Percentiles rank a stretch among this genome's conserved stretches.
Conservation (phyloP, 2,329 filamentous ascomycete genomes). For the Blastomyces emzantsi region DNA sequence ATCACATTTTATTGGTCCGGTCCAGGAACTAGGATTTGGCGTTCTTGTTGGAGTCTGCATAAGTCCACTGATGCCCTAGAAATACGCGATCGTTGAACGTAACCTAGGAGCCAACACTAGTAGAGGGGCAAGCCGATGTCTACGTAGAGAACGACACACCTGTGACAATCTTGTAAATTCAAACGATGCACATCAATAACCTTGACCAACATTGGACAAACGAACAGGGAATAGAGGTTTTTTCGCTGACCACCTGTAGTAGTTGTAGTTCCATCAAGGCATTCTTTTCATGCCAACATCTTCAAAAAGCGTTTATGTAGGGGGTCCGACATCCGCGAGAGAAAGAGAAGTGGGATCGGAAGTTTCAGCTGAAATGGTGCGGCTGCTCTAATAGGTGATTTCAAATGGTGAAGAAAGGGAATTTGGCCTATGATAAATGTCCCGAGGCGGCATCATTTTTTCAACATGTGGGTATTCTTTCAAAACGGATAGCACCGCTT, state of each 20-base stretch:
- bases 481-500: not conserved
- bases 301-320: too few species aligned
- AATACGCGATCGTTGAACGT: not conserved
- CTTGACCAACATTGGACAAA: not conserved
- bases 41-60: not conserved
- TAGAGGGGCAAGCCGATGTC: not conserved
- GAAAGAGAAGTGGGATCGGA: too few species aligned
- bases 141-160: not conserved
- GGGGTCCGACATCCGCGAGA: too few species aligned
- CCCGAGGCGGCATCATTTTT: too few species aligned
- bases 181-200: not conserved
- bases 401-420: too few species aligned
- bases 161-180: not conserved
- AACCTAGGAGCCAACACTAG: not conserved
- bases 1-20: not conserved
- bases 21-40: not conserved
- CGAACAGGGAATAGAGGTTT: not conserved
- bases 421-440: too few species aligned
- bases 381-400: too few species aligned
- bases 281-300: too few species aligned
- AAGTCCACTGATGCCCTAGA: not conserved
- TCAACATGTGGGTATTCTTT: too few species aligned
- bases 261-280: too few species aligned
- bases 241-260: not conserved
- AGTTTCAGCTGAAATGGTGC: too few species aligned